phyloP scores from a whole-genome alignment of 2,329 filamentous ascomycete genomes.

The Davidsoniella australis region DNA sequence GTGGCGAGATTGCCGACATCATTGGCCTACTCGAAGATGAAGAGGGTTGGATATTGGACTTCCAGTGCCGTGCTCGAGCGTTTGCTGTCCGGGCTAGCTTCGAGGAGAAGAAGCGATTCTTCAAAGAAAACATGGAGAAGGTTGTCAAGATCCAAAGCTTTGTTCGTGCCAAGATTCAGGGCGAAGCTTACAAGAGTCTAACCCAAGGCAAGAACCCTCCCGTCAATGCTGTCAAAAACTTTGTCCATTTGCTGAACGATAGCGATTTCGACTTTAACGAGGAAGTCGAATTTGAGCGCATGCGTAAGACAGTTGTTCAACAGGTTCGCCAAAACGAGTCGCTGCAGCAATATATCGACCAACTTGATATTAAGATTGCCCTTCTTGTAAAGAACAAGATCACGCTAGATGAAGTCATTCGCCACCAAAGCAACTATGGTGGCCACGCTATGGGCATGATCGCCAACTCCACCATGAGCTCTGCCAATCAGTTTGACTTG shows the following conservation, averaged over 20 bases:
- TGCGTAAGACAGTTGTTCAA: conserved; percentile 91
- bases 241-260: conserved; percentile 92
- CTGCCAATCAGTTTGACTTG: conserved; percentile 83
- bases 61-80: conserved; percentile 61
- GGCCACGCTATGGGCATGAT: conserved; percentile 73
- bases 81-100: conserved; percentile 60
- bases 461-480: conserved; percentile 74
- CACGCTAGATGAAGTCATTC: conserved; percentile 90
- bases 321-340: conserved; percentile 95
- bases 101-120: conserved; percentile 72
- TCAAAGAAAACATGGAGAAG: conserved; percentile 94
- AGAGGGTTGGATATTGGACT: conserved; percentile 55
- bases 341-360: conserved; percentile 93
- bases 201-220: conserved; percentile 94
- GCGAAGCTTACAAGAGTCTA: conserved; percentile 93
- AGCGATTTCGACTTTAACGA: conserved; percentile 99
- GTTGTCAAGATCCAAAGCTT: conserved; percentile 98
- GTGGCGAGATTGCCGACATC: conserved; percentile 54
- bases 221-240: conserved; percentile 92
- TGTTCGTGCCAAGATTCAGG: conserved; percentile 83
- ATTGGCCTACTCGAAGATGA: conserved; percentile 66
- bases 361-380: conserved; percentile 97
- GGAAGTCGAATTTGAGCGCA: conserved; percentile 87
- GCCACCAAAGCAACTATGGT: conserved; percentile 90
- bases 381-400: conserved; percentile 99